Percentiles rank a stretch among this genome's conserved stretches.
Evolutionary conservation across 192 early-diverging fungal species (phyloP).

Genomic region (Podila clonocystis): DNA sequence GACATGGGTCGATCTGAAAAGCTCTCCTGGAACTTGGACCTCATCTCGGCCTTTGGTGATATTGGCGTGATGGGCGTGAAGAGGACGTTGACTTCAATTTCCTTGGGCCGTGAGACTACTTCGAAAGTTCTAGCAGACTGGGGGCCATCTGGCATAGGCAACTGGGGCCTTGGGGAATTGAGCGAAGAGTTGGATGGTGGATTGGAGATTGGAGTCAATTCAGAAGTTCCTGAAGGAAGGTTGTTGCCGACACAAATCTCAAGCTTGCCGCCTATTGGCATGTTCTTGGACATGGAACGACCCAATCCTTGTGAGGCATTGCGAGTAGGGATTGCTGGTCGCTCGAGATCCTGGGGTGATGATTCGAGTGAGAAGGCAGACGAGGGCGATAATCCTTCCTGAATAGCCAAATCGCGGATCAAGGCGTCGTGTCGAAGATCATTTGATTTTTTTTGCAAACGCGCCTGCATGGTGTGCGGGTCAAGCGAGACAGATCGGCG

Average conservation of each 20-base stretch:
- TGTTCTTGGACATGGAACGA: constrained; percentile 24
- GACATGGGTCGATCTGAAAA: constrained; percentile 35
- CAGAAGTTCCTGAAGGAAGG: neutral
- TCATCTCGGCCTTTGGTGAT: constrained; percentile 32
- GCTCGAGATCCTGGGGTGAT: constrained; percentile 34
- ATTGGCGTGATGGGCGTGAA: constrained; percentile 44
- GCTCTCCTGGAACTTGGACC: constrained; percentile 42
- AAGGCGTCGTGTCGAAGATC: constrained; percentile 39
- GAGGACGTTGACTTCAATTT: constrained; percentile 27
- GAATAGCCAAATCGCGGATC: constrained; percentile 30
- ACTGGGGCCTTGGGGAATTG: constrained; percentile 2
- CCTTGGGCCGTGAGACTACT: constrained; percentile 19
- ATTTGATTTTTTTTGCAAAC: constrained; percentile 37
- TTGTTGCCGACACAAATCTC: constrained; percentile 36
- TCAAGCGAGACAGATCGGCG: constrained; percentile 46
- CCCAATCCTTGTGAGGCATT: constrained; percentile 41
- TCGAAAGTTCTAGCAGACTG: constrained; percentile 4
- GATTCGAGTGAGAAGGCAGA: constrained; percentile 42
- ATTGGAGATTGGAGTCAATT: constrained; percentile 42
- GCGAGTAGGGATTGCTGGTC: constrained; percentile 34
- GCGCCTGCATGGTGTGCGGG: constrained; percentile 47
- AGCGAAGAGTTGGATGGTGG: constrained; percentile 18
- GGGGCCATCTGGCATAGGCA: constrained; percentile 11
- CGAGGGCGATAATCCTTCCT: constrained; percentile 10
- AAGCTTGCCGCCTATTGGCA: constrained; percentile 9